Percentiles rank a stretch among this genome's conserved stretches.
Evolutionary conservation across 306 rosid genomes (phyloP).

Genomic region (Rosa lucieae): DNA sequence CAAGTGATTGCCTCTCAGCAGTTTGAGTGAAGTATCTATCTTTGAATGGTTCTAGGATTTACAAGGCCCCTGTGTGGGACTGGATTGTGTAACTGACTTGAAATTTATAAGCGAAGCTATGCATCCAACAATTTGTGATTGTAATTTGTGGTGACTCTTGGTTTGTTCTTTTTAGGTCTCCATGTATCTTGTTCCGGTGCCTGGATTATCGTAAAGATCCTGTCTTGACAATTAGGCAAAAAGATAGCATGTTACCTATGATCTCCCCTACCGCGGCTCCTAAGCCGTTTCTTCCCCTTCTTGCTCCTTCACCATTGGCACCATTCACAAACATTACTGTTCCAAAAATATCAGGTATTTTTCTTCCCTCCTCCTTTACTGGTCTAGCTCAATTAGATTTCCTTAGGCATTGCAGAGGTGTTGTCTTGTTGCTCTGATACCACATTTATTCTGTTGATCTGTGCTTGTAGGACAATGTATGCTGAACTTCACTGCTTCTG

Average conservation of each 20-base stretch:
- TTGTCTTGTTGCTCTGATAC: background rate
- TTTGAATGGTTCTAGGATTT: background rate
- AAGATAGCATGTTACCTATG: slow-evolving; percentile 52
- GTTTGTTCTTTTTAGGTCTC: slow-evolving; percentile 43
- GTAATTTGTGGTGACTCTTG: slow-evolving; percentile 13
- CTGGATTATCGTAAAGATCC: slow-evolving; percentile 32
- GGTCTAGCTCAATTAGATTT: slow-evolving; percentile 14
- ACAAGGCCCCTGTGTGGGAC: background rate
- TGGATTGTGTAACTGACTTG: background rate
- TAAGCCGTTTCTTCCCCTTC: slow-evolving; percentile 83
- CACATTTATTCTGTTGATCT: slow-evolving; percentile 4
- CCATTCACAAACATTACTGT: slow-evolving; percentile 73
- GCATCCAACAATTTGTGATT: background rate
- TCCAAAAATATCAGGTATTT: slow-evolving; percentile 84
- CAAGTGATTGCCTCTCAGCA: background rate
- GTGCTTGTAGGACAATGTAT: slow-evolving; percentile 65
- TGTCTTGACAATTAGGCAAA: slow-evolving; percentile 31
- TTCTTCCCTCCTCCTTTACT: background rate
- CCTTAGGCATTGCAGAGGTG: background rate
- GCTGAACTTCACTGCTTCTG: slow-evolving; percentile 74
- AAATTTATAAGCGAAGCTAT: background rate
- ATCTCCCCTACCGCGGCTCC: slow-evolving; percentile 70
- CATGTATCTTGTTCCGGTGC: slow-evolving; percentile 41
- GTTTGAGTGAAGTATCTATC: background rate
- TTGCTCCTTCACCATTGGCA: slow-evolving; percentile 88